Conservation (phyloP, 2,329 filamentous ascomycete genomes). For the Stromatinia cepivora region DNA sequence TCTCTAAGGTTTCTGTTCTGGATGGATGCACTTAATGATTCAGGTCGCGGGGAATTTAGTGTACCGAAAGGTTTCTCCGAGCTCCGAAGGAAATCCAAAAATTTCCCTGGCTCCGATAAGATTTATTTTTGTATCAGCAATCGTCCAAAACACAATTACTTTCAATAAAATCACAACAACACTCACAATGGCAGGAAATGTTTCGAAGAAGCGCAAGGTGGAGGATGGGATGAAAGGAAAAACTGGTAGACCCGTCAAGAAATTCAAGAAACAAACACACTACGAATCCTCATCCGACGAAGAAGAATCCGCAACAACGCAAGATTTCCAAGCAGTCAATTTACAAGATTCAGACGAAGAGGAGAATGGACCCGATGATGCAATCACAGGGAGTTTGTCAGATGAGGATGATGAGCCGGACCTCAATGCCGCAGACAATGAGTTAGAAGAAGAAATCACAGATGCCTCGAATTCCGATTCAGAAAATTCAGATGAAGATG, state of each 20-base stretch:
- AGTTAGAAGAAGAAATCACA: conserved; percentile 41
- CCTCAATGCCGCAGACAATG: conserved; percentile 27
- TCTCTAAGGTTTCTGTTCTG: not conserved
- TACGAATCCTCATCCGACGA: conserved; percentile 62
- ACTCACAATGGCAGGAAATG: conserved; percentile 37
- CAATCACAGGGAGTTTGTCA: conserved; percentile 33
- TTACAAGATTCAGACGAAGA: conserved; percentile 46
- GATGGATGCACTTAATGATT: conserved; percentile 7
- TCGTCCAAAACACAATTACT: not conserved
- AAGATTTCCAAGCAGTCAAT: conserved; percentile 52
- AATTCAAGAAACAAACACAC: conserved; percentile 60
- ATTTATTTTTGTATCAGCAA: conserved; percentile 17
- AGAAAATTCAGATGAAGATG: conserved; percentile 36
- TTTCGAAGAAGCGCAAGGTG: conserved; percentile 56
- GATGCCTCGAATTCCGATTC: conserved; percentile 44
- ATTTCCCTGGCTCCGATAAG: conserved; percentile 20
- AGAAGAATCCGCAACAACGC: conserved; percentile 40
- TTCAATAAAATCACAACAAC: conserved; percentile 25
- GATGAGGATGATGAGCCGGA: conserved; percentile 35
- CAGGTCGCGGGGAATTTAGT: conserved; percentile 20
- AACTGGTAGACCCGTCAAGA: conserved; percentile 51
- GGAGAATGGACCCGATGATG: conserved; percentile 35
- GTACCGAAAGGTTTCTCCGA: conserved; percentile 16
- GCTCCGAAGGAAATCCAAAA: conserved; percentile 21
- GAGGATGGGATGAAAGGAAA: conserved; percentile 57